Conservation (phyloP, 139 green algal genomes). For the Chlamydomonas schloesseri region DNA sequence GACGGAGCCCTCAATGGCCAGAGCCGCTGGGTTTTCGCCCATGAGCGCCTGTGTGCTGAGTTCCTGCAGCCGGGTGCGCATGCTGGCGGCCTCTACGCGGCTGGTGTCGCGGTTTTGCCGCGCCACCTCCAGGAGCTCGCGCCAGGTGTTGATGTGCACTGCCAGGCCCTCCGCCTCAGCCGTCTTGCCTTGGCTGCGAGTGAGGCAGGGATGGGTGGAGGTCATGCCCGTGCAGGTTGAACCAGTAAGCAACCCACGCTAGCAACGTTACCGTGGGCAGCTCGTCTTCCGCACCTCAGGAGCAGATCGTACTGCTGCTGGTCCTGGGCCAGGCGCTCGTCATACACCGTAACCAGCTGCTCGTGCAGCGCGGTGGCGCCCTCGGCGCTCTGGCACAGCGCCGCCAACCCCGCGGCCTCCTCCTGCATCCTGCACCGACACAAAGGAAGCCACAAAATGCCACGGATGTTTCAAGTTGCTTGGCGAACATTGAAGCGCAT, state of each 20-base stretch:
- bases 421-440: constrained; percentile 4
- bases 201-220: not conserved
- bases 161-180: constrained; percentile 32
- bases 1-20: not conserved
- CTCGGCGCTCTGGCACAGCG: not conserved
- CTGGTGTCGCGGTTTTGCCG: constrained; percentile 17
- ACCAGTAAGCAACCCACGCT: too few relatives aligned
- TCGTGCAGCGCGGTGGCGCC: constrained; percentile 7
- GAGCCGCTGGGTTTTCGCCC: not conserved
- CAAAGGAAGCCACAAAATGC: too few relatives aligned
- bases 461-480: not conserved
- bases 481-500: too few relatives aligned
- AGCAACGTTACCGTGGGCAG: too few relatives aligned
- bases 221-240: too few relatives aligned
- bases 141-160: constrained; percentile 26
- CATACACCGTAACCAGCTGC: constrained; percentile 8
- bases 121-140: constrained; percentile 18
- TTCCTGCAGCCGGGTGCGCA: not conserved
- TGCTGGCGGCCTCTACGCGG: not conserved
- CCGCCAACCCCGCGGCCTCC: constrained; percentile 19
- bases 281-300: not conserved
- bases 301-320: constrained; percentile 16
- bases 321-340: constrained; percentile 22
- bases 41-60: not conserved
- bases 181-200: not conserved